Conservation (phyloP, 108 stramenopile species). For the Hondaea fermentalgiana region DNA sequence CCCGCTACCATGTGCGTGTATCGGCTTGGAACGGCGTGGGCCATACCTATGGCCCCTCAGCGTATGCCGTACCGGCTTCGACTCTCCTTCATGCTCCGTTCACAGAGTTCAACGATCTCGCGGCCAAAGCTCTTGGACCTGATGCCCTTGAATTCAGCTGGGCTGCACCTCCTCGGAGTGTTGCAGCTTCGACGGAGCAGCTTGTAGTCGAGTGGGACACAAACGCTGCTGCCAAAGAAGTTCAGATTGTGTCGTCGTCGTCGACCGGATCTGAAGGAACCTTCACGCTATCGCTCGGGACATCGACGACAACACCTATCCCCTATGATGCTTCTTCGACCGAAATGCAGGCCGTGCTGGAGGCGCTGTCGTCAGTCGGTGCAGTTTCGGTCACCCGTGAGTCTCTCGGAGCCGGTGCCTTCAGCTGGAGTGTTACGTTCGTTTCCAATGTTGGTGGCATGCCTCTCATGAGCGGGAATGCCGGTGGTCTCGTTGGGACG, state of each 20-base stretch:
- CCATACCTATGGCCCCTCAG: conserved; percentile 30
- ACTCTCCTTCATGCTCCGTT: conserved; percentile 25
- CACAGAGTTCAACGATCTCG: conserved; percentile 34
- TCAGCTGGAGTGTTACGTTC: conserved; percentile 35
- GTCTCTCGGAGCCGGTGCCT: not conserved
- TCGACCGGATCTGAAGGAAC: conserved; percentile 16
- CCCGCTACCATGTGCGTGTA: conserved; percentile 50
- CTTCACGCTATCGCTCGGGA: conserved; percentile 31
- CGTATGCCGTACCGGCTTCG: conserved; percentile 39
- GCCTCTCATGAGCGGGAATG: conserved; percentile 11
- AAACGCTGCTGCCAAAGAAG: not conserved
- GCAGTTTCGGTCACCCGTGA: conserved; percentile 21
- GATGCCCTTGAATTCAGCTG: conserved; percentile 35
- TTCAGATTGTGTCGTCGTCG: conserved; percentile 31
- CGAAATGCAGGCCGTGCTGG: conserved; percentile 5
- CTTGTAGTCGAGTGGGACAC: conserved; percentile 46
- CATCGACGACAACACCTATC: conserved; percentile 22
- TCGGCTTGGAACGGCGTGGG: conserved; percentile 55
- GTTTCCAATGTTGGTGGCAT: conserved; percentile 35
- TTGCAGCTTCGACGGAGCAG: conserved; percentile 25
- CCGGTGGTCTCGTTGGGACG: conserved; percentile 18
- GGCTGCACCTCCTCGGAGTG: conserved; percentile 31
- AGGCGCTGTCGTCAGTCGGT: conserved; percentile 26
- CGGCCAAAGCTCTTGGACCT: conserved; percentile 27
- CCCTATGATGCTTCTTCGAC: conserved; percentile 22